These are phyloP conservation scores for Aethionema arabicum DNA, from an alignment of 345 rosid genomes.

Conservation along the genomic window DNA sequence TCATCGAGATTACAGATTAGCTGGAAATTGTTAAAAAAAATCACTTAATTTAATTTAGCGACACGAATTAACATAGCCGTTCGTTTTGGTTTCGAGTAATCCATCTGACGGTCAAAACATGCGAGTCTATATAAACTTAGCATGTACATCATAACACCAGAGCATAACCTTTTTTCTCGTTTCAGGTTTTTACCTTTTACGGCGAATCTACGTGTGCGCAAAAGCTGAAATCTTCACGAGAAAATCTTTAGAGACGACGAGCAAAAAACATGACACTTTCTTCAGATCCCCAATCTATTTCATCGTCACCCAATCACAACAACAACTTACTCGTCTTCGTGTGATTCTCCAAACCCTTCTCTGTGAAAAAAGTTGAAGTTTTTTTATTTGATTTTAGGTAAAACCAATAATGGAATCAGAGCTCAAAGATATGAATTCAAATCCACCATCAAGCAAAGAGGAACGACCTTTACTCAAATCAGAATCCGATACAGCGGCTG, in stretches of 20 bases:
- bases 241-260: slow-evolving; percentile 31
- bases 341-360: slow-evolving; percentile 15
- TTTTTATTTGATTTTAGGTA: slow-evolving; percentile 14
- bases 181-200: slow-evolving; percentile 29
- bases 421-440: slow-evolving; percentile 53
- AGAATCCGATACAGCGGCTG: slow-evolving; percentile 39
- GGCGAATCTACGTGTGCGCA: slow-evolving; percentile 38
- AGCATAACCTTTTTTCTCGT: not conserved
- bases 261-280: slow-evolving; percentile 22
- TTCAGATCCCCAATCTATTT: slow-evolving; percentile 32
- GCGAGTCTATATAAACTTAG: not conserved
- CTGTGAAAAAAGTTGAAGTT: slow-evolving; percentile 2
- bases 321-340: slow-evolving; percentile 19
- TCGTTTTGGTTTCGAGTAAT: not conserved
- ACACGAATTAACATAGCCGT: slow-evolving; percentile 1
- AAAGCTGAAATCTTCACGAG: slow-evolving; percentile 32
- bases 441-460: slow-evolving; percentile 50
- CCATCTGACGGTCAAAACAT: slow-evolving; percentile 27
- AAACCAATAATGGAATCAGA: slow-evolving; percentile 59
- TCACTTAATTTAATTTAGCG: not conserved
- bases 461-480: slow-evolving; percentile 80
- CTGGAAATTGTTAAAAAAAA: not conserved
- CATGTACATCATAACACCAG: not conserved
- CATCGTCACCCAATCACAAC: slow-evolving; percentile 6
- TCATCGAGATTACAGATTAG: no score